Evolutionary conservation across 441 rosid genomes (phyloP).

Genomic region (Aleurites moluccanus): DNA sequence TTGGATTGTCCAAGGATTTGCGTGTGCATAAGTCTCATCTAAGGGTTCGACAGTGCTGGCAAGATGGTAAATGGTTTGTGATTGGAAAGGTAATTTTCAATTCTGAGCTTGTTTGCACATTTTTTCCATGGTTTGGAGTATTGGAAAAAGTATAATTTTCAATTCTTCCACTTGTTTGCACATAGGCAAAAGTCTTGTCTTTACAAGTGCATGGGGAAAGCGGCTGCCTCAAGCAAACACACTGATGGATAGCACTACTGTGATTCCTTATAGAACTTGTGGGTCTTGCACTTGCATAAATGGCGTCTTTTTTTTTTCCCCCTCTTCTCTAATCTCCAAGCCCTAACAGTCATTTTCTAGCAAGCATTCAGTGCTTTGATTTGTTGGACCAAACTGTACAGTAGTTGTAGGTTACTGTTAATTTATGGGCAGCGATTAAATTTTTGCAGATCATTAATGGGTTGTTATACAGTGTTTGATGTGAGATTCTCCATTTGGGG

Average conservation of each 20-base stretch:
- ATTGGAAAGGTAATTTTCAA: constrained; percentile 39
- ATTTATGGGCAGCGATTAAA: not conserved
- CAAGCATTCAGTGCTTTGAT: not conserved
- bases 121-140: not conserved
- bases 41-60: constrained; percentile 47
- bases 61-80: constrained; percentile 44
- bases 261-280: not conserved
- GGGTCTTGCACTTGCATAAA: not conserved
- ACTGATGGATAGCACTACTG: not conserved
- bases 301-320: not conserved
- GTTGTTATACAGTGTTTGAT: not conserved
- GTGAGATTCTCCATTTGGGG: constrained; percentile 3
- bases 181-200: not conserved
- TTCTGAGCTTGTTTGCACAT: not conserved
- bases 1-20: constrained; percentile 30
- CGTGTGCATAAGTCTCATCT: constrained; percentile 33
- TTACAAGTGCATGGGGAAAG: not conserved
- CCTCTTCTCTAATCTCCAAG: not conserved
- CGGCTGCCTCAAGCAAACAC: not conserved
- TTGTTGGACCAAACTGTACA: not conserved
- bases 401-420: not conserved
- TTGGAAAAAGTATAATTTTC: constrained; percentile 28
- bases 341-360: not conserved
- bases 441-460: not conserved
- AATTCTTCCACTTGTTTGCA: not conserved